A percentile compares a stretch with the other conserved stretches of the same genome.
These are phyloP conservation scores for Hemisphaericaspora nanyangensis DNA, from an alignment of 805 yeast genomes.

Conservation along the genomic window DNA sequence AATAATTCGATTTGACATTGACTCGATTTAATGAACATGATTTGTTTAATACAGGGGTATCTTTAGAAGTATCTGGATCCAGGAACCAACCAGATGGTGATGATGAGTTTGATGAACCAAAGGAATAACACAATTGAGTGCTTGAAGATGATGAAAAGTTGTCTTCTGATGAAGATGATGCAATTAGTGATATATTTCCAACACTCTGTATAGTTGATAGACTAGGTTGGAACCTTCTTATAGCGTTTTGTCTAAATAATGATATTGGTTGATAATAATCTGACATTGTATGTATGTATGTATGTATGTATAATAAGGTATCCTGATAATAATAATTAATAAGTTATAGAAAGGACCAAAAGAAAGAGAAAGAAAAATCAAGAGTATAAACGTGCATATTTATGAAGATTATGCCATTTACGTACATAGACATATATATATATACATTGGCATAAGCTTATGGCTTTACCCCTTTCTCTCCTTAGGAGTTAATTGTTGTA, in stretches of 20 bases:
- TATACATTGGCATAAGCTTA: no score
- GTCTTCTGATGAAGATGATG: neutral
- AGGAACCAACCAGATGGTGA: conserved; percentile 26
- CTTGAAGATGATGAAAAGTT: neutral
- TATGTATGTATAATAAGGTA: neutral
- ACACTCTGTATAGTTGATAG: conserved; percentile 22
- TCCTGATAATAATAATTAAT: neutral
- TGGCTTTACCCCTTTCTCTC: neutral
- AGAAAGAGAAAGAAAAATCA: neutral
- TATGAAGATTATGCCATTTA: neutral
- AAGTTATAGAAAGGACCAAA: neutral
- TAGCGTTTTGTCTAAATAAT: conserved; percentile 40
- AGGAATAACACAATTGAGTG: neutral
- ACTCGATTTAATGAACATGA: conserved; percentile 37
- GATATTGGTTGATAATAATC: conserved; percentile 40
- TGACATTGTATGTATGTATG: conserved; percentile 14
- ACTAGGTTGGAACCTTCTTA: conserved; percentile 21
- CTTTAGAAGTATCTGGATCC: conserved; percentile 20
- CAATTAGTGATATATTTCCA: conserved; percentile 1
- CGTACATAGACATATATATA: no score
- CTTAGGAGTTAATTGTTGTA: no score
- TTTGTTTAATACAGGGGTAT: conserved; percentile 36
- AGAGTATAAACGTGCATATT: no score
- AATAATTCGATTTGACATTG: conserved; percentile 41
- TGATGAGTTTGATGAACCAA: conserved; percentile 3